These are phyloP conservation scores for Pelagomonas calceolata DNA, from an alignment of 108 stramenopile species.

Conservation along the genomic window DNA sequence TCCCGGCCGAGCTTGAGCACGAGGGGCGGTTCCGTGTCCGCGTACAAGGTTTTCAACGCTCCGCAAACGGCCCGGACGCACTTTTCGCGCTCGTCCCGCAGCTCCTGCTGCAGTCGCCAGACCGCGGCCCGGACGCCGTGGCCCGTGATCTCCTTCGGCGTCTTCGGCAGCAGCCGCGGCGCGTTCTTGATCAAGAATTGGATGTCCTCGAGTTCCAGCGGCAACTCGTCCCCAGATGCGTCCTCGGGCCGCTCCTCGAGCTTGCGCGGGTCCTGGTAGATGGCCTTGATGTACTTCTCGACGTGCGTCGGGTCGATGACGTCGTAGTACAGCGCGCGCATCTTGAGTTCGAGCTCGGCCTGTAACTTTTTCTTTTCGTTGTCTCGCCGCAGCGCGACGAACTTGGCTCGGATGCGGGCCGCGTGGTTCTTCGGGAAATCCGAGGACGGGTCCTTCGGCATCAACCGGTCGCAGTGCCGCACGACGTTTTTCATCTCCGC, in stretches of 20 bases:
- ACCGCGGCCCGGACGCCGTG: slow-evolving; percentile 11
- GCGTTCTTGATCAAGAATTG: slow-evolving; percentile 27
- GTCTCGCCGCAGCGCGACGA: slow-evolving; percentile 11
- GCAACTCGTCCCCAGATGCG: background rate
- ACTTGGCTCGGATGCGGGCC: background rate
- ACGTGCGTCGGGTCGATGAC: slow-evolving; percentile 24
- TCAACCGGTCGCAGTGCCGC: slow-evolving; percentile 22
- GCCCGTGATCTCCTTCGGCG: slow-evolving; percentile 22
- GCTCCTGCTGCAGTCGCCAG: slow-evolving; percentile 22
- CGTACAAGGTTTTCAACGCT: slow-evolving; percentile 13
- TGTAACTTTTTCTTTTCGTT: slow-evolving; percentile 22
- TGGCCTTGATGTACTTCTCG: slow-evolving; percentile 22
- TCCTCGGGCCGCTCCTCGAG: slow-evolving; percentile 9
- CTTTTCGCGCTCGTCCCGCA: slow-evolving; percentile 14
- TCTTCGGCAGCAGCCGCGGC: slow-evolving; percentile 12
- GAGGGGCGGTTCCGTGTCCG: slow-evolving; percentile 19
- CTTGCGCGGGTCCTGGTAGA: no score
- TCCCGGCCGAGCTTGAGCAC: slow-evolving; percentile 5
- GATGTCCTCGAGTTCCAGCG: slow-evolving; percentile 25
- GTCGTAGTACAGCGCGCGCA: slow-evolving; percentile 34
- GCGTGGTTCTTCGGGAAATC: slow-evolving; percentile 4
- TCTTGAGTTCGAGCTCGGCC: slow-evolving; percentile 32
- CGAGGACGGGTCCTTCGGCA: slow-evolving; percentile 15
- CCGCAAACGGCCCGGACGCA: slow-evolving; percentile 18
- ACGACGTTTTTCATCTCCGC: slow-evolving; percentile 23